phyloP scores from a whole-genome alignment of 148 eudicot genomes.

The Vaccinium vitisidaea region DNA sequence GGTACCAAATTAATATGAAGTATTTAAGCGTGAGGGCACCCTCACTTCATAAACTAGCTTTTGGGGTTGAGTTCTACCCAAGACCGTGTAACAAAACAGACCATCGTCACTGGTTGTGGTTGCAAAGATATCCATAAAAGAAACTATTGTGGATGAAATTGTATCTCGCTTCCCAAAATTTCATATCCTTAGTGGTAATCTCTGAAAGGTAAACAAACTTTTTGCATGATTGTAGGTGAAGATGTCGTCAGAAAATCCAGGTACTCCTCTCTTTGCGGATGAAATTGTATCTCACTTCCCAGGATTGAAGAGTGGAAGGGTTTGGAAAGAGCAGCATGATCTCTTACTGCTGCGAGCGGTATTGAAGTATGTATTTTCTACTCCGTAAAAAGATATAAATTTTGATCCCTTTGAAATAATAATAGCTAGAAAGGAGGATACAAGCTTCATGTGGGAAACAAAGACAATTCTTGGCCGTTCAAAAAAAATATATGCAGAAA shows the following conservation, averaged over 20 bases:
- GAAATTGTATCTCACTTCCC: constrained; percentile 65
- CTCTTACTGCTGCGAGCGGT: constrained; percentile 66
- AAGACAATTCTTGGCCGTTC: background rate
- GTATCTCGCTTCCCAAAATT: background rate
- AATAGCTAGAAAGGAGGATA: background rate
- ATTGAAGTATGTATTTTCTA: constrained; percentile 52
- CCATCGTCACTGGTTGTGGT: background rate
- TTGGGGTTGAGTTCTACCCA: no score
- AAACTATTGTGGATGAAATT: background rate
- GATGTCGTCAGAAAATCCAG: constrained; percentile 35
- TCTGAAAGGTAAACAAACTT: background rate
- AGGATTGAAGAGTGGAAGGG: constrained; percentile 63
- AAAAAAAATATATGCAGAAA: background rate
- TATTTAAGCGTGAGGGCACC: no score
- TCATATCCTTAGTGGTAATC: background rate
- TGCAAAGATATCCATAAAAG: background rate
- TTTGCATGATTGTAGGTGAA: constrained; percentile 47
- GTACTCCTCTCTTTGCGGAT: constrained; percentile 61
- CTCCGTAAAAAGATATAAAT: background rate
- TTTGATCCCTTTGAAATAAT: background rate
- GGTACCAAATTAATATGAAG: no score
- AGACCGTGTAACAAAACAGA: background rate
- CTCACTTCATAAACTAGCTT: no score
- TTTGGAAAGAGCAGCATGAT: constrained; percentile 88
- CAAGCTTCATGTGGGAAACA: background rate